Evolutionary conservation across 495 filamentous ascomycete species (phyloP), one percentile per base, ranked within the genome.

Genomic region (Tuber indicum): DNA sequence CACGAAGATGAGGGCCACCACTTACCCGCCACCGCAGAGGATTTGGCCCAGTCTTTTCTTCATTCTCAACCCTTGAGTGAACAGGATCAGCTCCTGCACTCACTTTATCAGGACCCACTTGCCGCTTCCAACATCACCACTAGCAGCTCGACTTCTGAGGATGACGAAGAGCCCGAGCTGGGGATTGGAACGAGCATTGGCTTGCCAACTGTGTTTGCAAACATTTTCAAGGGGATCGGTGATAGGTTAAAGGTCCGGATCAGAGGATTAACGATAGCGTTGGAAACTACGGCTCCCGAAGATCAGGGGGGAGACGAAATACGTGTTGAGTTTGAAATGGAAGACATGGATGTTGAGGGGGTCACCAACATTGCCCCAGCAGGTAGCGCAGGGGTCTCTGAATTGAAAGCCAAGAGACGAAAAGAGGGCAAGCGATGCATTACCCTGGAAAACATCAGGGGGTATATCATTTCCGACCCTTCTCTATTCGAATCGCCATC

Each of bases 1-100:
- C 32, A 66, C 5, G 77, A 87, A 76, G 72, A 78, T 32, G 72
- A 41, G n/a, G 76, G 77, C 14, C 78, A 81, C n/a, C 86, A 87
- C 3, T 82, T 87, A 32, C 85, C 97, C 17, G 93, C 93, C 5
- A 93, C 92, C 23, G 89, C 93, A n/a, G 88, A 91, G 77, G 91
- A 95, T 75, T 87, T 98, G 45, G 95, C 95, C 6, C 88, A 94
- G 83, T 96, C 92, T 0, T 98, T 97, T 84, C 86, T 98, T 21
- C 88, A 93, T 78, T 89, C 93, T 1, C 93, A 98, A 79, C 92
- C 94, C 1, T 84, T 84, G 66, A 82, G 82, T 17, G 89, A 91
- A 75, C 92, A 96, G 82, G 92, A 90, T 79, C 88, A 88, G 47
- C 89, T 98, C 5, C 88, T 98, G 8, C 88, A 92, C 76, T 90